These are phyloP conservation scores for Blumeria graminis DNA, from an alignment of 2,329 filamentous ascomycete species.

Conservation along the genomic window DNA sequence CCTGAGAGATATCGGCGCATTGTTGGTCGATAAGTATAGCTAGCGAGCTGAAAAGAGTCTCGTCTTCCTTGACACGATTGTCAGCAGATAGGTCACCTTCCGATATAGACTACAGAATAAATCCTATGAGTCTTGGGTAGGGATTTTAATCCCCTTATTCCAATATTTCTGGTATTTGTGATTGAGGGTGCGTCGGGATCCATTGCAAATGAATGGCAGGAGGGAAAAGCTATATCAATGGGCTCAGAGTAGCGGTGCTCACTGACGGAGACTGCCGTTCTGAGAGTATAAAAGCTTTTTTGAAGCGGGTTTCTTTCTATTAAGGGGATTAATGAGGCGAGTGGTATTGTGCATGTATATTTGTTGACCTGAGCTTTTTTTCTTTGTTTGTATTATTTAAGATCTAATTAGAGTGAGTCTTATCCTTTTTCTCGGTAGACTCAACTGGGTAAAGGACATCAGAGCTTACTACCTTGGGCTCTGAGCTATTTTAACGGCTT, in stretches of 20 bases:
- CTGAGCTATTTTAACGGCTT: no score
- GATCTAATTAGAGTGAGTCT: no score
- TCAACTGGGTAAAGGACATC: no score
- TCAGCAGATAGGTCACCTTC: not conserved
- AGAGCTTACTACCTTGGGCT: no score
- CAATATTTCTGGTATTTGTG: not conserved
- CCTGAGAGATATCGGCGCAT: no score
- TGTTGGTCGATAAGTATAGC: not conserved
- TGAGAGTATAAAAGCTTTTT: no score
- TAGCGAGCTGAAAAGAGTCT: not conserved
- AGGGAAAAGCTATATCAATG: not conserved
- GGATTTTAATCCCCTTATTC: not conserved
- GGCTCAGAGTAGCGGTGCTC: not conserved
- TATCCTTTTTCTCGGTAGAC: no score
- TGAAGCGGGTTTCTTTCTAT: no score
- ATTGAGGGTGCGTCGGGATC: not conserved
- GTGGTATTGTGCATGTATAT: no score
- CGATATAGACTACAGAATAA: not conserved
- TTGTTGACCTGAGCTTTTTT: no score
- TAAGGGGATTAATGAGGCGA: no score
- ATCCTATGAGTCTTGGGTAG: not conserved
- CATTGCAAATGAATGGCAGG: not conserved
- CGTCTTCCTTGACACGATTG: not conserved
- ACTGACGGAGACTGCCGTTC: not conserved
- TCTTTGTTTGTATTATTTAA: no score